phyloP scores from a whole-genome alignment of 257 asterid species.

The Solanum piurae region DNA sequence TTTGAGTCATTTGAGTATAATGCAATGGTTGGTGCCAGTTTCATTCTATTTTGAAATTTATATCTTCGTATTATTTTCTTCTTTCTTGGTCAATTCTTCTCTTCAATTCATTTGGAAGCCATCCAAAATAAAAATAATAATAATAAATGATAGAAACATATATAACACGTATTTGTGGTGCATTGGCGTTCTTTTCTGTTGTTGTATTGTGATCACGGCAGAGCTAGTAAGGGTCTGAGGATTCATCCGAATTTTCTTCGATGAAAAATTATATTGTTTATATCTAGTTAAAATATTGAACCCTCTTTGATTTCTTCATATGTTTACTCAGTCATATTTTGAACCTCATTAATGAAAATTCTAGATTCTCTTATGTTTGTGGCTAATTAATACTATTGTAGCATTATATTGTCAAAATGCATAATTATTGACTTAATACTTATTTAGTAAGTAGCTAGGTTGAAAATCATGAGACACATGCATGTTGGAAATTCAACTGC shows the following conservation, averaged over 20 bases:
- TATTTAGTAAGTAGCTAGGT: background rate
- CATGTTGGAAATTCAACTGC: background rate
- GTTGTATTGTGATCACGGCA: background rate
- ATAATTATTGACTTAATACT: background rate
- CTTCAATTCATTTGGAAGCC: background rate
- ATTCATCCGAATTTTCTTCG: too few species aligned
- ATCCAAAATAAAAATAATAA: too few species aligned
- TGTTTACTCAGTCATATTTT: background rate
- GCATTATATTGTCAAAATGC: background rate
- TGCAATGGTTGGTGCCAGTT: background rate
- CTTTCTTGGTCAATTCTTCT: background rate
- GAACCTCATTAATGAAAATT: background rate
- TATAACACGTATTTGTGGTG: background rate
- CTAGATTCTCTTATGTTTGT: too few species aligned
- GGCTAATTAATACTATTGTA: background rate
- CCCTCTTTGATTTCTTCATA: too few species aligned
- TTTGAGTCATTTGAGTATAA: background rate
- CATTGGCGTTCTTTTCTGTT: background rate
- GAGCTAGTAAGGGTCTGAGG: background rate
- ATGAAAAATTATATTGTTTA: too few species aligned
- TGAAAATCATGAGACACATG: background rate
- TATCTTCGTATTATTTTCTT: background rate
- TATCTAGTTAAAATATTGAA: background rate
- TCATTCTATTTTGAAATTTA: background rate
- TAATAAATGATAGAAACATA: background rate